These are phyloP conservation scores for Alternaria viburni DNA, from an alignment of 2,329 filamentous ascomycete genomes.

Conservation along the genomic window DNA sequence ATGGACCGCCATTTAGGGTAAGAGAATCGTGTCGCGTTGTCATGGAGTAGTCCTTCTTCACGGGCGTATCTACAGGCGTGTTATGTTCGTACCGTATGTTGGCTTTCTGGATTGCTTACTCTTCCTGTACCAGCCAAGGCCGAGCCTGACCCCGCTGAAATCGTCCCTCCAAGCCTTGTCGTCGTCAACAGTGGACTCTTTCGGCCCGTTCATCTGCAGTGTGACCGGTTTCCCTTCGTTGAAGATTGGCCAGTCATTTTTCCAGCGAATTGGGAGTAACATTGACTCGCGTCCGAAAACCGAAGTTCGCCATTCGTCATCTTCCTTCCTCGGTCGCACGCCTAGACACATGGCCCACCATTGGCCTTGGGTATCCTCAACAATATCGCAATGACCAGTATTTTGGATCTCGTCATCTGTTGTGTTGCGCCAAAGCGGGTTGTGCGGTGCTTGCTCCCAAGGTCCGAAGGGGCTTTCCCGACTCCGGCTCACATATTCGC, in stretches of 20 bases:
- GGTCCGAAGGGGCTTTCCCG: slow-evolving; percentile 48
- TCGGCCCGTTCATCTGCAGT: slow-evolving; percentile 40
- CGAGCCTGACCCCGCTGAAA: slow-evolving; percentile 6
- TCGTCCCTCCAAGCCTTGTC: slow-evolving; percentile 18
- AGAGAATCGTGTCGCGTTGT: slow-evolving; percentile 53
- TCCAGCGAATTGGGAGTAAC: slow-evolving; percentile 58
- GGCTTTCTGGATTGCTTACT: slow-evolving; percentile 23
- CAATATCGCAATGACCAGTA: slow-evolving; percentile 35
- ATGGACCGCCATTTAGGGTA: slow-evolving; percentile 60
- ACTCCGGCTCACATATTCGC: slow-evolving; percentile 61
- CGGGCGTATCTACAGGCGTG: slow-evolving; percentile 56
- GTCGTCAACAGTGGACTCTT: slow-evolving; percentile 8
- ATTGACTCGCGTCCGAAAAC: slow-evolving; percentile 57
- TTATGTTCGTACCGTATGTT: slow-evolving; percentile 42
- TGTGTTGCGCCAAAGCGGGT: slow-evolving; percentile 44
- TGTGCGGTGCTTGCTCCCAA: slow-evolving; percentile 46
- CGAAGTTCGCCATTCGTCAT: slow-evolving; percentile 5
- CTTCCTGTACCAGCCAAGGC: slow-evolving; percentile 22
- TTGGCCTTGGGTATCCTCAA: slow-evolving; percentile 27
- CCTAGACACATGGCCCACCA: slow-evolving; percentile 48
- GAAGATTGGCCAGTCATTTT: slow-evolving; percentile 60
- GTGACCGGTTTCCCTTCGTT: slow-evolving; percentile 56
- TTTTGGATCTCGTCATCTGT: slow-evolving; percentile 41
- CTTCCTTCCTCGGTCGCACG: slow-evolving; percentile 22
- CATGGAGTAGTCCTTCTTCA: slow-evolving; percentile 56